A percentile compares a stretch with the other conserved stretches of the same genome.
Conservation (phyloP, 805 yeast species). For the Candida ponderosae region DNA sequence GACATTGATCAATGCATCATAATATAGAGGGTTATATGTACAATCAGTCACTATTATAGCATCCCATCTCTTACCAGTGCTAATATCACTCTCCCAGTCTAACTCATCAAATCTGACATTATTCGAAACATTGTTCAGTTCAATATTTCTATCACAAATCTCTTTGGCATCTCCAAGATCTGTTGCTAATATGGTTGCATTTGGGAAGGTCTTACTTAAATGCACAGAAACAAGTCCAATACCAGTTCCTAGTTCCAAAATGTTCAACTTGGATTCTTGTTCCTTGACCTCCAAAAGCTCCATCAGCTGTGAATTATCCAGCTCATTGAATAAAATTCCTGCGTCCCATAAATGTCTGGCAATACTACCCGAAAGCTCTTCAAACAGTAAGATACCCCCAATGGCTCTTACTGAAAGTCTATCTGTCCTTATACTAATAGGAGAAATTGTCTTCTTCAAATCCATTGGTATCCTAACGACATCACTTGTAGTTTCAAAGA, state of each 20-base stretch:
- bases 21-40: constrained; percentile 33
- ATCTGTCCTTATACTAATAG: constrained; percentile 14
- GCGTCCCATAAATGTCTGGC: constrained; percentile 39
- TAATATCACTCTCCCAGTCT: constrained; percentile 27
- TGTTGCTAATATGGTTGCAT: constrained; percentile 20
- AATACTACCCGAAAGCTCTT: constrained; percentile 31
- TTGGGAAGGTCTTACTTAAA: constrained; percentile 15
- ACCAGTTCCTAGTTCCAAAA: constrained; percentile 35
- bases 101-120: constrained; percentile 21
- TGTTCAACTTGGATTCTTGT: constrained; percentile 4
- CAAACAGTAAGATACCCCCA: constrained; percentile 13
- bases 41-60: constrained; percentile 33
- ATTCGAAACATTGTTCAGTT: constrained; percentile 7
- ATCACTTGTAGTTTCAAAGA: constrained; percentile 12
- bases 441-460: constrained; percentile 3
- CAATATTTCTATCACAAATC: constrained; percentile 25
- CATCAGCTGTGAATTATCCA: constrained; percentile 3
- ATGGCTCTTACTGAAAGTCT: constrained; percentile 11
- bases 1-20: constrained; percentile 25
- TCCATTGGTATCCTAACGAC: constrained; percentile 8
- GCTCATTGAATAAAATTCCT: constrained; percentile 18
- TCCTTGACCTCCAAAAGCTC: constrained; percentile 3
- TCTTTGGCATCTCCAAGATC: constrained; percentile 31
- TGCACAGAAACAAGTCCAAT: constrained; percentile 31
- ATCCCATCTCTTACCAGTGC: constrained; percentile 22